phyloP scores from a whole-genome alignment of 345 rosid species.

The Sonneratia caseolaris region DNA sequence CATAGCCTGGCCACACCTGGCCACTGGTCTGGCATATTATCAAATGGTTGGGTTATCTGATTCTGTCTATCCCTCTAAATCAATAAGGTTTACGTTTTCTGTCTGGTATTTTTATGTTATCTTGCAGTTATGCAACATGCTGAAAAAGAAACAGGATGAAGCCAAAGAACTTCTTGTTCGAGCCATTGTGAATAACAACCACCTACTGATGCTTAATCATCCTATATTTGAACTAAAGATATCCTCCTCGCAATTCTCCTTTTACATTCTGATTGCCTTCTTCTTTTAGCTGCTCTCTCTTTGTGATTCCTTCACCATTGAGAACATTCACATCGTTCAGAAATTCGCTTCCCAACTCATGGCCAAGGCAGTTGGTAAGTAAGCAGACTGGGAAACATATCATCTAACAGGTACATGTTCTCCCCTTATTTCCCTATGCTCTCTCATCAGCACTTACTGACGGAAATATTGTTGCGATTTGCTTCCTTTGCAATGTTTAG shows the following conservation, averaged over 20 bases:
- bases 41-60: background rate
- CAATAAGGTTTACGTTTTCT: background rate
- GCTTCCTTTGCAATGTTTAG: background rate
- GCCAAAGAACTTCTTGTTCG: conserved; percentile 78
- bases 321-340: conserved; percentile 55
- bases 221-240: conserved; percentile 68
- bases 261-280: background rate
- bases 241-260: conserved; percentile 39
- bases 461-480: background rate
- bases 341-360: conserved; percentile 41
- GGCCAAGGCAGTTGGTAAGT: conserved; percentile 20
- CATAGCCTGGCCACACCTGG: background rate
- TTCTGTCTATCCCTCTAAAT: background rate
- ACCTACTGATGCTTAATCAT: conserved; percentile 75
- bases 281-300: background rate
- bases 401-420: background rate
- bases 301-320: conserved; percentile 35
- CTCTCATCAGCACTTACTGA: background rate
- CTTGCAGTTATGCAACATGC: conserved; percentile 64
- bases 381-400: background rate
- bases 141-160: conserved; percentile 78
- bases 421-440: background rate
- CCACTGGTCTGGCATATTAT: background rate
- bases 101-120: background rate
- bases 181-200: conserved; percentile 69